Percentiles rank a stretch among this genome's conserved stretches.
phyloP scores from a whole-genome alignment of 768 basidiomycete species.

The Tricholoma flavovirens region DNA sequence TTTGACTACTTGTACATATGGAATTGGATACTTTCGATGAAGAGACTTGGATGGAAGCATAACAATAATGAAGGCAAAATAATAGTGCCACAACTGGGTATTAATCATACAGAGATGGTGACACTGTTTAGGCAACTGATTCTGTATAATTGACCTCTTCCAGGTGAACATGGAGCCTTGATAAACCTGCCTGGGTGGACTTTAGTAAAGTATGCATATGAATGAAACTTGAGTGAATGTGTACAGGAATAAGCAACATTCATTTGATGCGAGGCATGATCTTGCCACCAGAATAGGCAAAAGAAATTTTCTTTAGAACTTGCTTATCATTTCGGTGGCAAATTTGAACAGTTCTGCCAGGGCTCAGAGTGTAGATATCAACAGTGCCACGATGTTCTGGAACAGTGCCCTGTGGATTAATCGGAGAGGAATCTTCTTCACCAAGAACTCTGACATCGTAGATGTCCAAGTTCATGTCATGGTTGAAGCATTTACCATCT shows the following conservation, averaged over 20 bases:
- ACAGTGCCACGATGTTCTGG: conserved; percentile 9
- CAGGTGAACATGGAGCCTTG: neutral
- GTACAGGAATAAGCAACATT: neutral
- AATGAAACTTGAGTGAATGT: neutral
- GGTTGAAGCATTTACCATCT: conserved; percentile 5
- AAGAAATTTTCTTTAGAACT: conserved; percentile 11
- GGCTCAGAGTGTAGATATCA: conserved; percentile 12
- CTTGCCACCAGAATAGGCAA: conserved; percentile 7
- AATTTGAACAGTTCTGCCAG: conserved; percentile 9
- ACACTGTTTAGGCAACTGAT: neutral
- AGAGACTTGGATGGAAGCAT: neutral
- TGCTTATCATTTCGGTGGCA: neutral
- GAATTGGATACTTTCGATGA: neutral
- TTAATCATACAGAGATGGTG: neutral
- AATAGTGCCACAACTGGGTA: neutral
- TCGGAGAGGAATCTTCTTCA: conserved; percentile 2
- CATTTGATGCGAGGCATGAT: conserved; percentile 8
- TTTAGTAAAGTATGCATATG: conserved; percentile 2
- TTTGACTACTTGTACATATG: neutral
- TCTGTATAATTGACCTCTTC: neutral
- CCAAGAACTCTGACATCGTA: conserved; percentile 8
- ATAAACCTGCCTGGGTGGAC: neutral
- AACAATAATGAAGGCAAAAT: neutral
- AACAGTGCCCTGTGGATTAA: conserved; percentile 9
- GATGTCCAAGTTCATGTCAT: conserved; percentile 7